Evolutionary conservation across 164 flowering plant genomes (phyloP), one percentile per base, ranked within the genome.

Genomic region (Cinnamomum micranthum): DNA sequence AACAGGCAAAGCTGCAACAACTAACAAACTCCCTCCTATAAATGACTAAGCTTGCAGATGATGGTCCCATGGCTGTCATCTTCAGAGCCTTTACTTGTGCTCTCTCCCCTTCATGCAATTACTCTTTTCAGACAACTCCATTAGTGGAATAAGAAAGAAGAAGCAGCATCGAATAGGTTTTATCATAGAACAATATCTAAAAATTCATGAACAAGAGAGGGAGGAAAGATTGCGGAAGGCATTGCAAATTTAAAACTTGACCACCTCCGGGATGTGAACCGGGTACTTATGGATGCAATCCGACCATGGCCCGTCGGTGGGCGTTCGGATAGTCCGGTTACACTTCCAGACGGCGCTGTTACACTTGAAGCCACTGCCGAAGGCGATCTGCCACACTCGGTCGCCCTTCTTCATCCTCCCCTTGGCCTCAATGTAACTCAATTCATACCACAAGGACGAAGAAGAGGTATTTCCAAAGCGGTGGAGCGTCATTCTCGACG

Each of bases 401-500:
- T 84, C 79, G 1, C 80, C 86, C 71, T 50, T 62, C 66, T 73
- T 80, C 82, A 82, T 76, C 78, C 77, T 82, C 47, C 83, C 82
- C 72, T 80, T 80, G 59, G 83, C 74, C 69, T 82, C 83, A 1
- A 78, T 71, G 65, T 82, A 84, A 25, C 74, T 15, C 41, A 82
- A 75, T 73, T 82, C 86, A 55, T 85, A 85, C 87, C 87, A 85
- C 14, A 85, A 64, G 0, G 82, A 79, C 14, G 81, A 78, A 1
- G 87, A 81, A 2, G 87, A 82, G 6, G 85, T 81, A 71, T 85
- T 85, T 17, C 85, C 85, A 65, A 77, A 84, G 41, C 81, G 77
- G 68, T 84, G 73, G 22, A 86, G 79, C 12, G 85, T 78, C 88
- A 84, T 84, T 66, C 74, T 79, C 28, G 88, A 79, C 15, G 85